Base-by-base conservation (phyloP, 768 basidiomycete species). In the Boletus patriciae region DNA sequence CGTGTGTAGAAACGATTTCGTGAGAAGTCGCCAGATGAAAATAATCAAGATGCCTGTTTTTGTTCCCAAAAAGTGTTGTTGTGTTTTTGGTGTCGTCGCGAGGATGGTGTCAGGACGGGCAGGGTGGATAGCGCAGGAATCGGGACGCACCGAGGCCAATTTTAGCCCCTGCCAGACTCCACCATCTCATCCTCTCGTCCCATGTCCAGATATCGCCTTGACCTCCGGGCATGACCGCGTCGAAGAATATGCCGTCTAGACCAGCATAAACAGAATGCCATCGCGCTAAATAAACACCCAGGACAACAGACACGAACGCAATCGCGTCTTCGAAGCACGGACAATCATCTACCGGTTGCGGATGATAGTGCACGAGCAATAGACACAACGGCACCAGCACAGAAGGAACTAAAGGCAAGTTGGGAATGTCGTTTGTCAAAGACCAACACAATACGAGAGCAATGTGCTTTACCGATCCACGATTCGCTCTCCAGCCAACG, bases 241-340 rank as follows among this genome's bases (percentile, higher is more conserved):
- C 55, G 52, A 76, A 69, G 47, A 72, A 72, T 37, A 19, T 57
- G 46, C 67, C 66, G 53, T 73, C 76, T 15, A 78, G 66, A 18
- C 77, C 80, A 41, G 72, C 70, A 38, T 77, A 78, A 12, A 69
- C 63, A 4, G 71, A 77, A 46, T 75, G 73, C 94, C 94, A 97
- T 43, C 82, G 78, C 0, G 83, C 84, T 0, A 94, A 68, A 23
- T 83, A 74, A 19, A 79, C 76, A n/a, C 96, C 96, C 36, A 89
- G 76, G 18, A 91, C 78, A 41, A 94, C 94, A 25, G 90, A 87
- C n/a, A 90, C 74, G 61, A 94, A 88, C 0, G 96, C 94, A 49
- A 98, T 95, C 4, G 95, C 92, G 66, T 98, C 96, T 68, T 97
- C 96, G 72, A 97, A 99, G 73, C 96, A 98, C 3, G 96, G 96